Evolutionary conservation across 2,329 filamentous ascomycete genomes (phyloP), one percentile per base, ranked within the genome.

Genomic region (Arachnomyces sp.): DNA sequence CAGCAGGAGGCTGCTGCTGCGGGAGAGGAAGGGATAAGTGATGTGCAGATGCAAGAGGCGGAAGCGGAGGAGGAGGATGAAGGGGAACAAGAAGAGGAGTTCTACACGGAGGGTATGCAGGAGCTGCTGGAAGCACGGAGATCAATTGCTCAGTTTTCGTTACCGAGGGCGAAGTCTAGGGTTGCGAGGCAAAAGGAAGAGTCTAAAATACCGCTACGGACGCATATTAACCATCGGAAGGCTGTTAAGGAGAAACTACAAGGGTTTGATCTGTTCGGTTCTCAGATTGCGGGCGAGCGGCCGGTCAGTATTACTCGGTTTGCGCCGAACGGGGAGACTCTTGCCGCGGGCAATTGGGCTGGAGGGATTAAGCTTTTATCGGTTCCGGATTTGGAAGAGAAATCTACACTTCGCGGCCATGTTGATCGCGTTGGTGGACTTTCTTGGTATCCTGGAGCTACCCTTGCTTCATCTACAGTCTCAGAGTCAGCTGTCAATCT

Each of bases 321-420:
- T 65, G 81, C 90, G 6, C 92, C 92, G 1, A 83, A 84, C 53
- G 85, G 87, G 12, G 73, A 90, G 58, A 72, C 83, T 7, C 75
- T 96, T 28, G 92, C 90, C 2, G 85, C 87, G 2, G 92, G 92
- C 30, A 94, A 93, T 56, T 96, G 89, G 87, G 84, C 81, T 38
- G 92, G 92, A 38, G 82, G 85, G 37, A 81, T 98, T 48, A 90
- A 88, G 54, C 67, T 98, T 43, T 75, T 96, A 43, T 79, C 83
- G 42, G 81, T 95, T 14, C 90, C 89, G 2, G 84, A 81, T 51
- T 68, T 98, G 46, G 79, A 88, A 35, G 81, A 84, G 51, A 88
- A 81, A 57, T 76, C 73, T 53, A 80, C 77, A 3, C 70, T 93
- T 45, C 77, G 89, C 34, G 92, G 86, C 2, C 92, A 98, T 58